Evolutionary conservation across 2,329 filamentous ascomycete species (phyloP).

Genomic region (Pseudogymnoascus sp.): DNA sequence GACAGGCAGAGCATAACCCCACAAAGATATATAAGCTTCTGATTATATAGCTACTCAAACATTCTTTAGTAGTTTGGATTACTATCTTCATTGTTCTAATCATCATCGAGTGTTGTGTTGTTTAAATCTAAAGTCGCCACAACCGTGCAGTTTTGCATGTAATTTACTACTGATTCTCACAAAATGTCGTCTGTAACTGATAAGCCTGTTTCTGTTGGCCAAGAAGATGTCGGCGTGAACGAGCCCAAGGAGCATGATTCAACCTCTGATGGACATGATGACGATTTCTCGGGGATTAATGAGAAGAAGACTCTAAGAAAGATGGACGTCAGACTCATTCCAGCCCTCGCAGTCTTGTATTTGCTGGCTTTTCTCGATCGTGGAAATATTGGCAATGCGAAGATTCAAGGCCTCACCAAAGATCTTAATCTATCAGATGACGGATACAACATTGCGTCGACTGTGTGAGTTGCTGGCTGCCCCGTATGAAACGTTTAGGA

Average conservation of each 20-base stretch:
- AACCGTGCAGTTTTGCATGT: not conserved
- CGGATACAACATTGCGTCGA: constrained; percentile 15
- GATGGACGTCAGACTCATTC: constrained; percentile 14
- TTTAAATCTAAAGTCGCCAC: not conserved
- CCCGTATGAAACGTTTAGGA: constrained; percentile 37
- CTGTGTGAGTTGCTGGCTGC: constrained; percentile 9
- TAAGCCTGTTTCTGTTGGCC: not conserved
- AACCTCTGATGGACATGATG: not conserved
- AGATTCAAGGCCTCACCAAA: constrained; percentile 11
- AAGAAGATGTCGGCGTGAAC: not conserved
- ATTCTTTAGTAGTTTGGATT: not conserved
- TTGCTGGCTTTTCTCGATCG: constrained; percentile 32
- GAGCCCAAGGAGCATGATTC: not conserved
- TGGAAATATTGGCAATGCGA: constrained; percentile 53
- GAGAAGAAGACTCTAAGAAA: constrained; percentile 6
- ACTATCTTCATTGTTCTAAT: not conserved
- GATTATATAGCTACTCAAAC: not conserved
- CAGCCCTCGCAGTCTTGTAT: constrained; percentile 13
- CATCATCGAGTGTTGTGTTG: not conserved
- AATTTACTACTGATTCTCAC: not conserved
- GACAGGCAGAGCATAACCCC: not conserved
- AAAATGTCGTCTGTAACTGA: not conserved
- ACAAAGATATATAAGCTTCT: not conserved
- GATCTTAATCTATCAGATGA: constrained; percentile 12
- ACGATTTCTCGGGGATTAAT: not conserved